Evolutionary conservation across 441 rosid species (phyloP).

Genomic region (Viola pubescens): DNA sequence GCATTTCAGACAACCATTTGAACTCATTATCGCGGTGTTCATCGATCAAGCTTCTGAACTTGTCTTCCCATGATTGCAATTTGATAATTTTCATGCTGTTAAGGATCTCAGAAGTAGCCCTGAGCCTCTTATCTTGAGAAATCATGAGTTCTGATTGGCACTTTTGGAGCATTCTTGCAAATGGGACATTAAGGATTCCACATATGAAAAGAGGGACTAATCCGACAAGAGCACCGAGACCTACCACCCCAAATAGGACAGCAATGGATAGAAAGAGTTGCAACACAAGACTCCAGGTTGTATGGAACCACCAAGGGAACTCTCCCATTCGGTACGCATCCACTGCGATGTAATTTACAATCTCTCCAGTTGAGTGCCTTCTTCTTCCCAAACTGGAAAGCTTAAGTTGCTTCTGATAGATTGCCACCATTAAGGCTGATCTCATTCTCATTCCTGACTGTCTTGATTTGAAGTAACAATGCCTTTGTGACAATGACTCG

Average conservation of each 20-base stretch:
- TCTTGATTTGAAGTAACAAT: conserved; percentile 59
- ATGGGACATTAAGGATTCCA: conserved; percentile 65
- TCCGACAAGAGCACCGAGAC: conserved; percentile 68
- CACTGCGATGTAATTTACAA: conserved; percentile 69
- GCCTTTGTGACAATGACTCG: conserved; percentile 81
- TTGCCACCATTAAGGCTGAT: conserved; percentile 81
- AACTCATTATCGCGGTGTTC: conserved; percentile 53
- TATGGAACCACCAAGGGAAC: conserved; percentile 82
- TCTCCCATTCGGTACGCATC: conserved; percentile 94
- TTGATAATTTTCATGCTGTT: conserved; percentile 86
- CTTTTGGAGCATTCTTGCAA: conserved; percentile 60
- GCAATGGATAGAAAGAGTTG: conserved; percentile 62
- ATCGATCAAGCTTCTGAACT: conserved; percentile 60
- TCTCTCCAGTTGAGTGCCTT: conserved; percentile 80
- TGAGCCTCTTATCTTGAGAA: conserved; percentile 65
- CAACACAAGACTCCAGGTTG: conserved; percentile 46
- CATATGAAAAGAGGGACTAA: conserved; percentile 56
- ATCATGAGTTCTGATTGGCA: conserved; percentile 70
- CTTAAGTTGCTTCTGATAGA: conserved; percentile 69
- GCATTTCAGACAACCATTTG: conserved; percentile 62
- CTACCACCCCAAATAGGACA: conserved; percentile 58
- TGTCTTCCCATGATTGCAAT: conserved; percentile 88
- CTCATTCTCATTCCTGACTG: conserved; percentile 84
- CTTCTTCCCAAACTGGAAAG: conserved; percentile 64
- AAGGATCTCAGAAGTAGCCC: conserved; percentile 73